These are phyloP conservation scores for Trichoderma afroharzianum DNA, from an alignment of 2,329 filamentous ascomycete species.

Conservation along the genomic window DNA sequence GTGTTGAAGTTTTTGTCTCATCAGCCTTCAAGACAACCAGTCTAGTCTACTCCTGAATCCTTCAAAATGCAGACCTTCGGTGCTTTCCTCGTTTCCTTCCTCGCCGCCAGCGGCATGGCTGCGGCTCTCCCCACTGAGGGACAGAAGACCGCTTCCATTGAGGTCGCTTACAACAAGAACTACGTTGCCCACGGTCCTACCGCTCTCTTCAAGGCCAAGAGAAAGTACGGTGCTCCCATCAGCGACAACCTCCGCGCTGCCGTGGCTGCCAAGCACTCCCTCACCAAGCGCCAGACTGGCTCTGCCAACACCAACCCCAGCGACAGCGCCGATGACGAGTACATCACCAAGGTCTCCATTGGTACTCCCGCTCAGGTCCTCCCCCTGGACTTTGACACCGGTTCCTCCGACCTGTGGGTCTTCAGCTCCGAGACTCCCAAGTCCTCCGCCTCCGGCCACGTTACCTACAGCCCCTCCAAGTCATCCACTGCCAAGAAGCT, in stretches of 20 bases:
- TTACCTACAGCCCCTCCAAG: conserved; percentile 36
- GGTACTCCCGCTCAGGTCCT: conserved; percentile 23
- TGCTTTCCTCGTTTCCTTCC: conserved; percentile 22
- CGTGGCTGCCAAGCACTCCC: neutral
- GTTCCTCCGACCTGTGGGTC: conserved; percentile 29
- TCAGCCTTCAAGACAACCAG: conserved; percentile 13
- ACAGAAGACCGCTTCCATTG: conserved; percentile 12
- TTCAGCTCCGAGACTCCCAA: conserved; percentile 43
- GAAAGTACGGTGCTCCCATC: conserved; percentile 19
- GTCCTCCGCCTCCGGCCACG: conserved; percentile 37
- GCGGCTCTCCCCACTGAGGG: conserved; percentile 17
- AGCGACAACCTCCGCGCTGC: conserved; percentile 12
- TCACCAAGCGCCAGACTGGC: conserved; percentile 19
- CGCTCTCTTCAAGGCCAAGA: conserved; percentile 20
- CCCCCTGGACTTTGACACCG: conserved; percentile 24
- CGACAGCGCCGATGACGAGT: conserved; percentile 19
- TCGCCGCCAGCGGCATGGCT: conserved; percentile 20
- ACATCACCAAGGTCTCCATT: conserved; percentile 21
- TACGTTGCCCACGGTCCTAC: conserved; percentile 17
- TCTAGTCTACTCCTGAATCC: neutral
- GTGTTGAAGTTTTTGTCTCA: neutral
- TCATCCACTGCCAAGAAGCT: conserved; percentile 38
- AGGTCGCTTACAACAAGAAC: conserved; percentile 16
- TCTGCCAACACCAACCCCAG: conserved; percentile 16
- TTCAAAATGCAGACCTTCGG: conserved; percentile 23